phyloP scores from a whole-genome alignment of 225 moss, liverwort and hornwort genomes.

The Pleurozium schreberi region DNA sequence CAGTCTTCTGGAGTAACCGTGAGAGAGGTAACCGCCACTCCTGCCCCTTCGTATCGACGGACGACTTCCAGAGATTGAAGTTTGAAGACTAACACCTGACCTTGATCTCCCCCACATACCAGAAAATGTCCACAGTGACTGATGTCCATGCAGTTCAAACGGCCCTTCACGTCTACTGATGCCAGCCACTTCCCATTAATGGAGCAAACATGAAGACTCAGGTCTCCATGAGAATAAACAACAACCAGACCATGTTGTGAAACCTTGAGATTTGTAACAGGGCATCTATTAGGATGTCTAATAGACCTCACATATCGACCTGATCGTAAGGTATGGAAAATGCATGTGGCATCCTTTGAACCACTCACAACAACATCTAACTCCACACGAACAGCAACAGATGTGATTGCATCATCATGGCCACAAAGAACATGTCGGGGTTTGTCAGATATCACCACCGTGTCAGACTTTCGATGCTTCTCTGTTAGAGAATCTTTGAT shows the following conservation, averaged over 20 bases:
- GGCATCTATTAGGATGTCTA: constrained; percentile 42
- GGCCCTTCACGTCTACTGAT: constrained; percentile 47
- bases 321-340: constrained; percentile 52
- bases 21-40: constrained; percentile 52
- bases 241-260: constrained; percentile 62
- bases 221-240: constrained; percentile 63
- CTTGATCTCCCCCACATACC: constrained; percentile 70
- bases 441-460: constrained; percentile 67
- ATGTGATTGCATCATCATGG: constrained; percentile 71
- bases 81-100: constrained; percentile 58
- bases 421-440: constrained; percentile 78
- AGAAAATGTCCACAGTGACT: constrained; percentile 71
- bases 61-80: constrained; percentile 56
- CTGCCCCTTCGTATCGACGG: constrained; percentile 54
- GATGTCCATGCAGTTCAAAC: constrained; percentile 70
- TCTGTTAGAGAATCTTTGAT: constrained; percentile 46
- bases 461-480: constrained; percentile 47
- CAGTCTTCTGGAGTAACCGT: constrained; percentile 73
- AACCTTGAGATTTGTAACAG: constrained; percentile 53
- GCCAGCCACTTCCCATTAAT: constrained; percentile 70
- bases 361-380: constrained; percentile 72
- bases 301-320: constrained; percentile 68
- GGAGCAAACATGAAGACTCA: constrained; percentile 58
- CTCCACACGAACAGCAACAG: constrained; percentile 64
- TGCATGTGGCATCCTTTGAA: constrained; percentile 68